Base-by-base conservation (phyloP, 169 alveolate species). In the Plasmodium reichenowi region DNA sequence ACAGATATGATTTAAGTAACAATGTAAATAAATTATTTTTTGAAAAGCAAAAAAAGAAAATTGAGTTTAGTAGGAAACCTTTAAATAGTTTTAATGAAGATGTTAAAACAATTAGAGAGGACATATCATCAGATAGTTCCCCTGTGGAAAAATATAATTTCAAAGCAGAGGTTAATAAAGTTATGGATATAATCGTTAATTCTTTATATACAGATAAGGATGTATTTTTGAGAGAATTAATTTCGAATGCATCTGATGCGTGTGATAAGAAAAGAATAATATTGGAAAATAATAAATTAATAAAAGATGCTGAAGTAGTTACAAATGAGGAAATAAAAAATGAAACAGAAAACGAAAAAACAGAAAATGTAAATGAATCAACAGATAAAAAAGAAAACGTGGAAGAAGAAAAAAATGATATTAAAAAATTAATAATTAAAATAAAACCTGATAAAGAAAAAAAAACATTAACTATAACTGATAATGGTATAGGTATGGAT, bases 401-500 rank as follows among this genome's bases (percentile, higher is more conserved):
- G 2, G 56, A 54, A 32, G 73, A 52, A 54, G 63, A 48, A 66
- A 50, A 15, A 4, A 64, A 83, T 83, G 66, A 83, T 9, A n/a
- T 89, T 88, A 95, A 93, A 70, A 96, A 96, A 64, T 91, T 98
- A 68, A 98, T 97, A 85, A 98, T 99, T 78, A 95, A 97, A 76
- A 96, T 99, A 56, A 98, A 97, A 72, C 98, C 97, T 89, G 98
- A 99, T 87, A 88, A 95, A 76, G 98, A 96, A 50, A 97, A 95
- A 38, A 98, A 98, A 94, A 98, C 99, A 7, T 91, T 99, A 59
- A 94, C 99, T 66, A 97, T 99, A 85, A 96, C 97, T 67, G 99
- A 99, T 94, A 96, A 98, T 24, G 99, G 99, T 56, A 96, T 99
- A 50, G 99, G 99, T 24, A 91, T 99, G 99, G 97, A 99, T 56